These are phyloP conservation scores for Capronia americana DNA, from an alignment of 2,329 filamentous ascomycete species.

Conservation along the genomic window DNA sequence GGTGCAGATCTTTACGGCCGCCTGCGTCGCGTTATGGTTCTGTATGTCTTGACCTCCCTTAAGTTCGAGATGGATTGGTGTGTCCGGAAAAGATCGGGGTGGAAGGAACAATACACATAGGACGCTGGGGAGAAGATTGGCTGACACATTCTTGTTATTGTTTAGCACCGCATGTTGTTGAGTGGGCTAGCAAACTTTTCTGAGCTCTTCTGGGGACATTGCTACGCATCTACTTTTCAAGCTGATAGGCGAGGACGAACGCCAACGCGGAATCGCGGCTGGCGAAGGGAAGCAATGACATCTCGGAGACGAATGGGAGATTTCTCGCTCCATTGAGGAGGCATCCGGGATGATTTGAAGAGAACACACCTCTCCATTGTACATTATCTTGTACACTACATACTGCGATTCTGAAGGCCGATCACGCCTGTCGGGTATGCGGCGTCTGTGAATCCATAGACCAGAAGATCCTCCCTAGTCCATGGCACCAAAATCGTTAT, in stretches of 20 bases:
- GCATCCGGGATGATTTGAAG: constrained; percentile 1
- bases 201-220: constrained; percentile 39
- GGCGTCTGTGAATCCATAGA: constrained; percentile 5
- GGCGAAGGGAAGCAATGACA: neutral
- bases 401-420: neutral
- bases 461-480: constrained; percentile 25
- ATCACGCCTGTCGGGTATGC: neutral
- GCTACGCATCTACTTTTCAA: constrained; percentile 40
- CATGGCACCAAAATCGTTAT: constrained; percentile 22
- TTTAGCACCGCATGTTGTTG: constrained; percentile 57
- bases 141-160: neutral
- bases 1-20: constrained; percentile 60
- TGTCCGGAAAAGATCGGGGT: neutral
- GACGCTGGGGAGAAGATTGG: constrained; percentile 14
- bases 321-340: neutral
- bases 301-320: neutral
- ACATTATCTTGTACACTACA: constrained; percentile 45
- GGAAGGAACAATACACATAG: neutral
- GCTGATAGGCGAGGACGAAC: constrained; percentile 43
- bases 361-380: constrained; percentile 22
- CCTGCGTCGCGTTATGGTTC: constrained; percentile 65
- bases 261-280: neutral
- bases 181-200: constrained; percentile 56
- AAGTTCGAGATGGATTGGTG: neutral
- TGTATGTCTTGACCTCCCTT: constrained; percentile 56